A percentile compares a stretch with the other conserved stretches of the same genome.
Evolutionary conservation across 1,284 basidiomycete genomes (phyloP).

Genomic region (Cutaneotrichosporon cyanovorans): DNA sequence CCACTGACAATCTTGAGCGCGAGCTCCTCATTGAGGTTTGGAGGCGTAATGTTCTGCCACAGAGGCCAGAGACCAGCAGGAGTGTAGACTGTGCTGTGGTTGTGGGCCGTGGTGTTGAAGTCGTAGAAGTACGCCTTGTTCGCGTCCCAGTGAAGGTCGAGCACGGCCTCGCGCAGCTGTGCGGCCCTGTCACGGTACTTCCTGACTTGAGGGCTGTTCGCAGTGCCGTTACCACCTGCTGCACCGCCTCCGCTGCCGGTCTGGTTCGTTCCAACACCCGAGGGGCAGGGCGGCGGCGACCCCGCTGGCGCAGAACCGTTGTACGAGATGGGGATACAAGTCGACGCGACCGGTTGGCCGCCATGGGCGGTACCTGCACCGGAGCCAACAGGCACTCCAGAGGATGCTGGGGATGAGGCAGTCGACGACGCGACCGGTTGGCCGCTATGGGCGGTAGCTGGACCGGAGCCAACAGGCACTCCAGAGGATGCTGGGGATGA

Average conservation of each 20-base stretch:
- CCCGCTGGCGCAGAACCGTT: constrained; percentile 4
- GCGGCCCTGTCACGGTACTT: constrained; percentile 57
- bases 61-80: constrained; percentile 73
- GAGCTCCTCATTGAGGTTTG: constrained; percentile 54
- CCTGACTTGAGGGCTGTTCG: constrained; percentile 44
- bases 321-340: too few species aligned
- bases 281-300: constrained; percentile 13
- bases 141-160: constrained; percentile 81
- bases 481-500: background rate
- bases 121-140: constrained; percentile 72
- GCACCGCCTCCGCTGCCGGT: background rate
- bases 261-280: constrained; percentile 10
- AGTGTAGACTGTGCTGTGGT: constrained; percentile 59
- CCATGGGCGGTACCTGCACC: too few species aligned
- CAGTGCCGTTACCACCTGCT: background rate
- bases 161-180: constrained; percentile 58
- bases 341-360: too few species aligned
- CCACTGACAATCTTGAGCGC: constrained; percentile 68
- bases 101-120: constrained; percentile 57
- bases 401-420: background rate
- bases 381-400: background rate
- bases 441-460: too few species aligned
- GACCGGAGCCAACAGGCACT: background rate
- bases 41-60: constrained; percentile 77
- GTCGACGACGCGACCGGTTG: too few species aligned